Evolutionary conservation across 257 asterid genomes (phyloP).

Genomic region (Phtheirospermum japonicum): DNA sequence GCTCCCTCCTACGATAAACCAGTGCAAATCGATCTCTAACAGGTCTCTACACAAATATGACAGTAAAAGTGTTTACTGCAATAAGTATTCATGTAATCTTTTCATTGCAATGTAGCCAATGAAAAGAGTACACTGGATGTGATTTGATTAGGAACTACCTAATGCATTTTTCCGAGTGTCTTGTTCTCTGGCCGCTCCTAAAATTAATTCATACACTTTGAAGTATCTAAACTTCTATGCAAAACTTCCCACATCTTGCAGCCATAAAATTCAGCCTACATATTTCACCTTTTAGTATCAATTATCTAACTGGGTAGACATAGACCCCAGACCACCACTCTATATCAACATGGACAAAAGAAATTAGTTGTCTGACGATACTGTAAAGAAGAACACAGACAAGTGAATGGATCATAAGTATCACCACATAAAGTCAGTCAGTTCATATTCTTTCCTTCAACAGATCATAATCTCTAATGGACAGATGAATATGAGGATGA

Average conservation of each 20-base stretch:
- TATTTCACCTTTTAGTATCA: conserved; percentile 10
- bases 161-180: neutral
- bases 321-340: neutral
- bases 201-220: neutral
- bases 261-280: conserved; percentile 11
- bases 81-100: neutral
- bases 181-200: neutral
- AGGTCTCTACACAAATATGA: neutral
- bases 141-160: conserved; percentile 4
- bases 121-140: neutral
- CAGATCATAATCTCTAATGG: neutral
- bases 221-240: neutral
- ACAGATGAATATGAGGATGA: neutral
- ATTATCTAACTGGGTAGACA: neutral
- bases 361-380: neutral
- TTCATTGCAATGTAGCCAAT: neutral
- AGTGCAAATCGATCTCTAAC: no score
- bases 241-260: neutral
- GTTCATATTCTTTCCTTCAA: neutral
- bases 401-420: neutral
- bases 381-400: neutral
- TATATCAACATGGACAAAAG: neutral
- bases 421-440: neutral
- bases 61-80: neutral
- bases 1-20: no score